These are phyloP conservation scores for Ephemerocybe angulata DNA, from an alignment of 768 basidiomycete species.

Conservation along the genomic window DNA sequence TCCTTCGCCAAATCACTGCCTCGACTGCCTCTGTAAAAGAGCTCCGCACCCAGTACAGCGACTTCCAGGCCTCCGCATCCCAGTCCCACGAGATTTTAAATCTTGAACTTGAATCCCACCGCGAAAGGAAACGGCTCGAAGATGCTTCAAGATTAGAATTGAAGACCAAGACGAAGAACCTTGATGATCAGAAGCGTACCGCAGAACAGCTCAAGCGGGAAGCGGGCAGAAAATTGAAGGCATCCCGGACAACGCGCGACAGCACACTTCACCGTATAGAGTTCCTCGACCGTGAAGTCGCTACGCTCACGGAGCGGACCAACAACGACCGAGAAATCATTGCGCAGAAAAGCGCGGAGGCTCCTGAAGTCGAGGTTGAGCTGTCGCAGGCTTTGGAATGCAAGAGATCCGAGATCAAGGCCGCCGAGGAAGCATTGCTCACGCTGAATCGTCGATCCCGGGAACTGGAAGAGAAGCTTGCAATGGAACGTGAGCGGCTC, in stretches of 20 bases:
- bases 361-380: constrained; percentile 53
- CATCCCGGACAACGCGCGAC: constrained; percentile 61
- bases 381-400: constrained; percentile 48
- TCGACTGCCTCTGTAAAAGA: constrained; percentile 63
- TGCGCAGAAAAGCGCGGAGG: constrained; percentile 38
- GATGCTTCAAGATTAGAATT: constrained; percentile 74
- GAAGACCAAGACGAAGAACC: constrained; percentile 74
- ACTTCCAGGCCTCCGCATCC: constrained; percentile 52
- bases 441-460: constrained; percentile 62
- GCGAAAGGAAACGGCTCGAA: constrained; percentile 77
- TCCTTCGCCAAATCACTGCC: constrained; percentile 67
- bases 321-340: constrained; percentile 53
- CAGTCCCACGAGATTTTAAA: constrained; percentile 67
- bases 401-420: constrained; percentile 58
- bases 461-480: constrained; percentile 70
- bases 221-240: constrained; percentile 82
- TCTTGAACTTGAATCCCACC: constrained; percentile 65
- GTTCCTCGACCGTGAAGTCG: constrained; percentile 59
- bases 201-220: constrained; percentile 81
- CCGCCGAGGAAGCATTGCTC: constrained; percentile 63
- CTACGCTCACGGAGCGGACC: constrained; percentile 49
- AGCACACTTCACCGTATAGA: constrained; percentile 56
- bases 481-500: constrained; percentile 59
- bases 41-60: constrained; percentile 63
- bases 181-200: constrained; percentile 83